Percentiles rank a stretch among this genome's conserved stretches.
These are phyloP conservation scores for Dothistroma pini DNA, from an alignment of 2,329 filamentous ascomycete species.

Conservation along the genomic window DNA sequence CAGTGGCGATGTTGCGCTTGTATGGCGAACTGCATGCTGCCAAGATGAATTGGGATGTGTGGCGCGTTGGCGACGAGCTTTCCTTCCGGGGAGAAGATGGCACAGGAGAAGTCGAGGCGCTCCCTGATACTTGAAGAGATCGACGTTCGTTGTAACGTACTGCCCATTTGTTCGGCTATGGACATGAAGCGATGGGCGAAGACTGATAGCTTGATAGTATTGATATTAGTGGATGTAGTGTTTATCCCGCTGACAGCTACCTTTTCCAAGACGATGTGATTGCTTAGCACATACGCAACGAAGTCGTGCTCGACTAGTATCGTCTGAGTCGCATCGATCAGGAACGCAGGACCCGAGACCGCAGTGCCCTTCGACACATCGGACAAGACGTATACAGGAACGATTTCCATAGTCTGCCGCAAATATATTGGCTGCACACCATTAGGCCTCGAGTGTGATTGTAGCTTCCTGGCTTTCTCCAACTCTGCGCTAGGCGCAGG, in stretches of 20 bases:
- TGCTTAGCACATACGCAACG: slow-evolving; percentile 37
- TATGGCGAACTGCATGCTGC: slow-evolving; percentile 43
- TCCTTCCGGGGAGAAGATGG: slow-evolving; percentile 43
- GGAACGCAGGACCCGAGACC: slow-evolving; percentile 33
- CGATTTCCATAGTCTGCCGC: neutral
- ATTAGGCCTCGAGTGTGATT: neutral
- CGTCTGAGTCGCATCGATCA: slow-evolving; percentile 45
- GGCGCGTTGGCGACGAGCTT: slow-evolving; percentile 43
- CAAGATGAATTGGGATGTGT: slow-evolving; percentile 44
- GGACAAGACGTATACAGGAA: neutral
- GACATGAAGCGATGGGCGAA: slow-evolving; percentile 58
- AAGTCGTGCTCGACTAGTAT: slow-evolving; percentile 42
- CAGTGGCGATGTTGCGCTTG: slow-evolving; percentile 39
- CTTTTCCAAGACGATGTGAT: slow-evolving; percentile 50
- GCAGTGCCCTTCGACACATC: slow-evolving; percentile 13
- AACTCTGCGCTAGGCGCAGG: neutral
- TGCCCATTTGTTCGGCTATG: slow-evolving; percentile 58
- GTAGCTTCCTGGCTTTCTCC: neutral
- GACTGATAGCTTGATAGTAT: slow-evolving; percentile 53
- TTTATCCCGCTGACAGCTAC: slow-evolving; percentile 37
- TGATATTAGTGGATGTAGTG: slow-evolving; percentile 52
- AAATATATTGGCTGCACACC: neutral
- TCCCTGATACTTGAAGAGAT: slow-evolving; percentile 51
- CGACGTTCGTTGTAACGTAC: slow-evolving; percentile 53
- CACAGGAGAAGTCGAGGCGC: slow-evolving; percentile 44